Conservation (phyloP, 2,329 filamentous ascomycete genomes). For the Microcera coccophila region DNA sequence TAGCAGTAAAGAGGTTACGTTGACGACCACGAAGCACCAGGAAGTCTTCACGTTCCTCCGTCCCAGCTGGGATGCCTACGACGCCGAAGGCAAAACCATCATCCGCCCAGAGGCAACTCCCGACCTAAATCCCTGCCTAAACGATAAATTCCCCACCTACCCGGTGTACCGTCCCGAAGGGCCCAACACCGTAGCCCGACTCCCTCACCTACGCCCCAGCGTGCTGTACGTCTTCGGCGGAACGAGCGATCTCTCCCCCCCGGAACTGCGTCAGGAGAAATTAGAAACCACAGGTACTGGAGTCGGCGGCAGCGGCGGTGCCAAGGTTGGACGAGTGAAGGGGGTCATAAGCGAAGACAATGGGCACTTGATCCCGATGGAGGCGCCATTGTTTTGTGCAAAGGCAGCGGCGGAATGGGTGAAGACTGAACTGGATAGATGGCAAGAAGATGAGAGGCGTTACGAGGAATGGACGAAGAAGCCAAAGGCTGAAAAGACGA, state of each 20-base stretch:
- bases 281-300: slow-evolving; percentile 61
- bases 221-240: slow-evolving; percentile 68
- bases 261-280: slow-evolving; percentile 52
- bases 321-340: slow-evolving; percentile 60
- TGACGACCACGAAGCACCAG: slow-evolving; percentile 81
- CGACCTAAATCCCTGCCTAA: slow-evolving; percentile 43
- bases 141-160: slow-evolving; percentile 35
- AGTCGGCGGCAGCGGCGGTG: slow-evolving; percentile 64
- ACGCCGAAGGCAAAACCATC: slow-evolving; percentile 34
- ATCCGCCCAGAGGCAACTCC: slow-evolving; percentile 40
- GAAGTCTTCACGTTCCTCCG: slow-evolving; percentile 71
- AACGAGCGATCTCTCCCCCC: slow-evolving; percentile 52
- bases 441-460: slow-evolving; percentile 53
- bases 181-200: slow-evolving; percentile 48
- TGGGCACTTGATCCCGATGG: slow-evolving; percentile 83
- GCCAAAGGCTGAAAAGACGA: slow-evolving; percentile 51
- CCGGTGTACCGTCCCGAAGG: slow-evolving; percentile 68
- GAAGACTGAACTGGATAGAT: slow-evolving; percentile 51
- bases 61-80: slow-evolving; percentile 49
- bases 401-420: slow-evolving; percentile 56
- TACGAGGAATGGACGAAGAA: slow-evolving; percentile 55
- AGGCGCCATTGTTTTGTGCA: slow-evolving; percentile 66
- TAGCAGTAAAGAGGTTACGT: slow-evolving; percentile 49
- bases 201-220: slow-evolving; percentile 60
- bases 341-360: slow-evolving; percentile 59